Evolutionary conservation across 177 flowering plant genomes (phyloP).

Genomic region (Vitis hybrid): DNA sequence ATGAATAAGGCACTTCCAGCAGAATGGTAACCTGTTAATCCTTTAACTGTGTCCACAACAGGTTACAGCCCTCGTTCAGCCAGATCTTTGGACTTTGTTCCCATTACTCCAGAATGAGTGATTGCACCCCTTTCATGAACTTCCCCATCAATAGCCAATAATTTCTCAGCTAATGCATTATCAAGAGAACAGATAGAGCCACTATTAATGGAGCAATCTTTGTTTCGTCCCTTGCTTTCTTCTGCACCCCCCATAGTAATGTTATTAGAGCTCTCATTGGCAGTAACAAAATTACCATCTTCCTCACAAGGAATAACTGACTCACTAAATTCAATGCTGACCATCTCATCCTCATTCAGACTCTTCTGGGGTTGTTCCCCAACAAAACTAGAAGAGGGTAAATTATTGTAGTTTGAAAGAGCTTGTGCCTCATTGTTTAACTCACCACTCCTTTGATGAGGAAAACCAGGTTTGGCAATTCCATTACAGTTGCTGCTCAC

Average conservation of each 20-base stretch:
- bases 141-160: background rate
- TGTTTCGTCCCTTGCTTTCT: background rate
- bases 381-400: background rate
- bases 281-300: background rate
- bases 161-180: background rate
- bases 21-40: constrained; percentile 1
- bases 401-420: background rate
- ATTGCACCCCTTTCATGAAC: background rate
- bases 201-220: background rate
- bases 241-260: background rate
- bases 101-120: background rate
- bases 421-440: constrained; percentile 1
- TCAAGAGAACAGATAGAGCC: background rate
- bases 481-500: constrained; percentile 2
- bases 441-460: constrained; percentile 8
- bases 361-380: constrained; percentile 2
- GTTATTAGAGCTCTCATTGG: background rate
- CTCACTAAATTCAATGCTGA: background rate
- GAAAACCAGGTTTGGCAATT: constrained; percentile 9
- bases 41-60: background rate
- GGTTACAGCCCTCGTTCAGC: background rate
- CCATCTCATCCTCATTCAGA: background rate
- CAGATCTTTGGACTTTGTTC: background rate
- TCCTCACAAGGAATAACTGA: background rate
- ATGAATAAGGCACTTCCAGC: background rate